These are phyloP conservation scores for Rhododendron ferrugineum DNA, from an alignment of 148 eudicot genomes.

Conservation along the genomic window DNA sequence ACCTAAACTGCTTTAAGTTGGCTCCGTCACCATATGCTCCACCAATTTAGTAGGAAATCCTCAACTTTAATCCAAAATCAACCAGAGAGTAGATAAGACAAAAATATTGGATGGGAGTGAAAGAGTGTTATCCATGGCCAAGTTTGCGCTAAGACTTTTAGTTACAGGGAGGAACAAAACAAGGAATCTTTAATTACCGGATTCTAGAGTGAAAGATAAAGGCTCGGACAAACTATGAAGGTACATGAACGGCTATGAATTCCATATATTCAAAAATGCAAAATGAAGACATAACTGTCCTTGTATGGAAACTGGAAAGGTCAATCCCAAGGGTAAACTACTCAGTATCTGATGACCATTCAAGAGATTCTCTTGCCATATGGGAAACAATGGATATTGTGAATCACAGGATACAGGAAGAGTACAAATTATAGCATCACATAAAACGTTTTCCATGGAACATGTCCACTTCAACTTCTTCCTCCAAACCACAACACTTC, in stretches of 20 bases:
- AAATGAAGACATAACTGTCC: not conserved
- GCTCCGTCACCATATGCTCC: not conserved
- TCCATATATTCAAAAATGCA: not conserved
- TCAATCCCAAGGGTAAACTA: not conserved
- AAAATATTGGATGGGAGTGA: not conserved
- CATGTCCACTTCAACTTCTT: constrained; percentile 1
- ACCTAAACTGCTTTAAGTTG: not conserved
- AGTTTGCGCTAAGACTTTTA: not conserved
- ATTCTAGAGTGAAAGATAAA: not conserved
- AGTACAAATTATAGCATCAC: not conserved
- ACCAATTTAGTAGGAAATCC: not conserved
- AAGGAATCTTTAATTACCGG: not conserved
- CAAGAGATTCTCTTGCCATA: not conserved
- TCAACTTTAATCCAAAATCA: not conserved
- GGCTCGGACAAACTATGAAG: not conserved
- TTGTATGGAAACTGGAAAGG: not conserved
- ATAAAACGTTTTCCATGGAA: not conserved
- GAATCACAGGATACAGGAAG: not conserved
- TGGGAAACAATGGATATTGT: not conserved
- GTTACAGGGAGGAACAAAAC: not conserved
- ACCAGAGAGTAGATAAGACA: not conserved
- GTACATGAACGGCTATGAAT: not conserved
- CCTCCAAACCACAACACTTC: not conserved
- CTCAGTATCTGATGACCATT: not conserved
- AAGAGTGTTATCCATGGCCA: not conserved